Evolutionary conservation across 257 asterid species (phyloP).

Genomic region (Rauvolfia tetraphylla): DNA sequence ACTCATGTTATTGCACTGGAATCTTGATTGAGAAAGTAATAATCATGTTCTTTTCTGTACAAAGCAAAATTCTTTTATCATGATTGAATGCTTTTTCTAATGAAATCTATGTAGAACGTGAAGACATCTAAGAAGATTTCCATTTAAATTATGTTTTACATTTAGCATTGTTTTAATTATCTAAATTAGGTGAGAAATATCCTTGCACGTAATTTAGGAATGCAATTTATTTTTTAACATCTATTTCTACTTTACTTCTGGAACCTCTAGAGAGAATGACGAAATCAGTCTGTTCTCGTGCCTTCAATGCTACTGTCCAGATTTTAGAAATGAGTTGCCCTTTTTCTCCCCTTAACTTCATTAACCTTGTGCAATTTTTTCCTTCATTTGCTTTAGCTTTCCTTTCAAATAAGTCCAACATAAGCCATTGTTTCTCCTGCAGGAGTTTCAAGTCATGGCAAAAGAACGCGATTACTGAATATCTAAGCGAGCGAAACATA

Average conservation of each 20-base stretch:
- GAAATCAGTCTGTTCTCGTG: background rate
- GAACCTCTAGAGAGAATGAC: background rate
- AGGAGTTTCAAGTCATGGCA: conserved; percentile 99
- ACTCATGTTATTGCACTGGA: too few species aligned
- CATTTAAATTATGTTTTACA: background rate
- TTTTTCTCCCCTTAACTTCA: background rate
- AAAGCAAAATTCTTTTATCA: background rate
- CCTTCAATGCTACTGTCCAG: background rate
- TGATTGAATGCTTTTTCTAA: background rate
- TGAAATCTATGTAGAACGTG: background rate
- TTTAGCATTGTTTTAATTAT: background rate
- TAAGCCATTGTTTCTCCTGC: conserved; percentile 21
- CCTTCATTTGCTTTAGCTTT: background rate
- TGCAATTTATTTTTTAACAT: background rate
- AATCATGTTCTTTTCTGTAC: background rate
- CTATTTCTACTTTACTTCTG: background rate
- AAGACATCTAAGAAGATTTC: background rate
- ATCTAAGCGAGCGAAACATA: conserved; percentile 47
- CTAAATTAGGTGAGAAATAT: too few species aligned
- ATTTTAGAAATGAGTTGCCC: background rate
- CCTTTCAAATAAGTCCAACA: background rate
- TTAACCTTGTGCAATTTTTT: too few species aligned
- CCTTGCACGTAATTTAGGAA: background rate
- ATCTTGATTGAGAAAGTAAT: too few species aligned
- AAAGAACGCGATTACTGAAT: conserved; percentile 69